Evolutionary conservation across 2,329 filamentous ascomycete genomes (phyloP).

Genomic region (Colletotrichum sp.): DNA sequence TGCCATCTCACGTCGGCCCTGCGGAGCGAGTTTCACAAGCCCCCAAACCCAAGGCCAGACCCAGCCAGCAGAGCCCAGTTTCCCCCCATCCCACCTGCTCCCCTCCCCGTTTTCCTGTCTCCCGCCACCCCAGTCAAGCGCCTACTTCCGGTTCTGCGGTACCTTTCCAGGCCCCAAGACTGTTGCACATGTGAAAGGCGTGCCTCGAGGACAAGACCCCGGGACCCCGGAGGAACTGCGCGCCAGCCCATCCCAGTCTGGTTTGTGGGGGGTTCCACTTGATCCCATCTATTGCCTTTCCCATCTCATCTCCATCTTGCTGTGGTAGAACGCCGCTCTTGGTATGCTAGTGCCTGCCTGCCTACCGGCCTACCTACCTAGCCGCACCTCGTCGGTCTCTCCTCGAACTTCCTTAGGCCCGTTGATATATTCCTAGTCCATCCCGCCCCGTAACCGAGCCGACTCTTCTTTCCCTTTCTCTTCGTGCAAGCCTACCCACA

Average conservation of each 20-base stretch:
- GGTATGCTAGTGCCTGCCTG: not conserved
- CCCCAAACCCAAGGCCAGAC: constrained; percentile 10
- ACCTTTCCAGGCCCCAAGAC: not conserved
- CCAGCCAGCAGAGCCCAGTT: not conserved
- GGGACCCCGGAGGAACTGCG: not conserved
- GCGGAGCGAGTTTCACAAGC: constrained; percentile 32
- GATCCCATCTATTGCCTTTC: constrained; percentile 18
- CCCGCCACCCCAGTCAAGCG: constrained; percentile 16
- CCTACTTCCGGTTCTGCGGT: not conserved
- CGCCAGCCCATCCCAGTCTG: constrained; percentile 11
- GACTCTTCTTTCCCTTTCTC: not conserved
- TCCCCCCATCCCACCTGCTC: not conserved
- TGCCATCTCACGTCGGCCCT: constrained; percentile 30
- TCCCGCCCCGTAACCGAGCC: not conserved
- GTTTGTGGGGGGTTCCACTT: constrained; percentile 20
- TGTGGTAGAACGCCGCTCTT: not conserved
- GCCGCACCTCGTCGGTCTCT: not conserved
- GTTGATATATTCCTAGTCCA: constrained; percentile 17
- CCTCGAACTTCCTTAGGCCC: constrained; percentile 14
- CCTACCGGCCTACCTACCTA: not conserved
- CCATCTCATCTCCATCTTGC: constrained; percentile 1
- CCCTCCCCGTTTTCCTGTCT: not conserved
- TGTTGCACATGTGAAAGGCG: constrained; percentile 17
- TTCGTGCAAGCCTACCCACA: not conserved
- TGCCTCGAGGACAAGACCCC: constrained; percentile 1